A percentile compares a stretch with the other conserved stretches of the same genome.
Evolutionary conservation across 2,329 filamentous ascomycete species (phyloP).

Genomic region (Atkinsonella hypoxylon): DNA sequence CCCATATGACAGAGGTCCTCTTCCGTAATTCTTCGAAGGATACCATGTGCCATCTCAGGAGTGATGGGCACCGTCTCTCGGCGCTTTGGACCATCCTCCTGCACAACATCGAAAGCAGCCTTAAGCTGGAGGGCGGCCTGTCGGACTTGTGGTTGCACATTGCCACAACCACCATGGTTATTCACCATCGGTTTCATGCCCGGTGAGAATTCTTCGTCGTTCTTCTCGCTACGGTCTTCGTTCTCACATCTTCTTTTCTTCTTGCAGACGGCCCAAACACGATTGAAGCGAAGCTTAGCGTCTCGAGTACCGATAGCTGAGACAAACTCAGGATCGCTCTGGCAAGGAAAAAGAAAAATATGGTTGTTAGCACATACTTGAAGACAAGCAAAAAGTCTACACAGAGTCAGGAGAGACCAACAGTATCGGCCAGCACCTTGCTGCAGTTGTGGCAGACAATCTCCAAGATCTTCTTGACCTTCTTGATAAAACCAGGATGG

Average conservation of each 20-base stretch:
- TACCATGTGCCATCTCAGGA: conserved; percentile 71
- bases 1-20: conserved; percentile 79
- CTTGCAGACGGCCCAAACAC: conserved; percentile 87
- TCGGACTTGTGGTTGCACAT: conserved; percentile 76
- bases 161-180: conserved; percentile 86
- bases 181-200: conserved; percentile 38
- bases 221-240: conserved; percentile 56
- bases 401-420: conserved; percentile 58
- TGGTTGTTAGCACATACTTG: conserved; percentile 46
- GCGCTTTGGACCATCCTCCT: conserved; percentile 59
- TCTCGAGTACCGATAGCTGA: conserved; percentile 77
- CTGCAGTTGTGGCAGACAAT: conserved; percentile 98
- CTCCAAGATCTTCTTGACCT: conserved; percentile 98
- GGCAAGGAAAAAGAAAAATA: conserved; percentile 21
- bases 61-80: conserved; percentile 75
- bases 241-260: conserved; percentile 76
- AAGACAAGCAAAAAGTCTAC: conserved; percentile 34
- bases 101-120: conserved; percentile 51
- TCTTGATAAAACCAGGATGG: conserved; percentile 91
- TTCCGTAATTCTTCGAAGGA: conserved; percentile 76
- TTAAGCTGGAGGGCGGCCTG: conserved; percentile 77
- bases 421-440: conserved; percentile 93
- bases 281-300: conserved; percentile 87
- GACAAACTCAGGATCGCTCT: conserved; percentile 77
- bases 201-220: conserved; percentile 56